These are phyloP conservation scores for Staphylotrichum tortipilum DNA, from an alignment of 495 filamentous ascomycete genomes.

Conservation along the genomic window DNA sequence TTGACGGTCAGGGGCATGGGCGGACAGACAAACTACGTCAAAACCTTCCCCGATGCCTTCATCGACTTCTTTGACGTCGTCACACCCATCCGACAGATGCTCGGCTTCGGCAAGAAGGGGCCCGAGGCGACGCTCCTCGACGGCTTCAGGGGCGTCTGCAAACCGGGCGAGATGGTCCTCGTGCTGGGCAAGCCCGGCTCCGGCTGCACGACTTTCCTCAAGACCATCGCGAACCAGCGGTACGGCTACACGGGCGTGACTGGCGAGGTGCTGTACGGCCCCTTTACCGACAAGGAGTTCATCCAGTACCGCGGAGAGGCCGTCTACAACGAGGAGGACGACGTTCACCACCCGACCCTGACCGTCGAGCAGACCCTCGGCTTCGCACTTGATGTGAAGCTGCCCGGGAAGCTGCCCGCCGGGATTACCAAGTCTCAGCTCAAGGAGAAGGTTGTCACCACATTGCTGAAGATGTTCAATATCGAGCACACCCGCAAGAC, in stretches of 20 bases:
- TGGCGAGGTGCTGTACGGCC: constrained; percentile 74
- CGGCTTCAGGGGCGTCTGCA: constrained; percentile 45
- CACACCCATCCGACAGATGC: constrained; percentile 47
- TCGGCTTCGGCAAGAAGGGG: constrained; percentile 53
- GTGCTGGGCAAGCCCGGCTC: constrained; percentile 80
- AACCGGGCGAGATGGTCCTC: constrained; percentile 83
- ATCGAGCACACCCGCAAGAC: constrained; percentile 78
- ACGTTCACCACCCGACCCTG: constrained; percentile 71
- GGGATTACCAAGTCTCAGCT: constrained; percentile 59
- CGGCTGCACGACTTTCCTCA: constrained; percentile 83
- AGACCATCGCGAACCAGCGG: constrained; percentile 73
- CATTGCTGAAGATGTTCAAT: constrained; percentile 79
- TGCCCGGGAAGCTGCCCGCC: constrained; percentile 60
- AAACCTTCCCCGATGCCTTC: constrained; percentile 77
- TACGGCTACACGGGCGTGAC: constrained; percentile 67
- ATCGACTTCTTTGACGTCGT: constrained; percentile 66
- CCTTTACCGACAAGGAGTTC: constrained; percentile 49
- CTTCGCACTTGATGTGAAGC: constrained; percentile 76
- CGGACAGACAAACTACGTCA: constrained; percentile 65
- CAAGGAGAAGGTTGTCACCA: constrained; percentile 59
- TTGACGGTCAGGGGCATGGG: constrained; percentile 72
- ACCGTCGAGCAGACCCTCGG: constrained; percentile 76
- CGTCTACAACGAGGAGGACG: constrained; percentile 81
- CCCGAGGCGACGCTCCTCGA: constrained; percentile 56
- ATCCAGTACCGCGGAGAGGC: constrained; percentile 70